These are phyloP conservation scores for Daldinia childiae DNA, from an alignment of 495 filamentous ascomycete genomes.

Conservation along the genomic window DNA sequence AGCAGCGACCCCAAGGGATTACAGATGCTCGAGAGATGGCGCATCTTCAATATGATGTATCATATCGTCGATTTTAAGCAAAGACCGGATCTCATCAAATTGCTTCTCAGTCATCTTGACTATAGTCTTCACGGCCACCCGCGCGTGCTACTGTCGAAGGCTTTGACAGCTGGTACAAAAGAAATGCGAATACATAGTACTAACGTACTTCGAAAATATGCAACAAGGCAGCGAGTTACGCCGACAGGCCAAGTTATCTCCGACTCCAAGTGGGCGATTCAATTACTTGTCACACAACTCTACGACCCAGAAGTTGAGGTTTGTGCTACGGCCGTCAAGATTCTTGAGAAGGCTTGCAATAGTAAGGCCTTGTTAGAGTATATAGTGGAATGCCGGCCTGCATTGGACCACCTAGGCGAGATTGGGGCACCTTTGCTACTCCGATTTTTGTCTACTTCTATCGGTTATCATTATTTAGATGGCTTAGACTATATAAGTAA, in stretches of 20 bases:
- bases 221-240: conserved; percentile 59
- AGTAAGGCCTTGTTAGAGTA: conserved; percentile 87
- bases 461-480: conserved; percentile 97
- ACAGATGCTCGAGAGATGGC: conserved; percentile 93
- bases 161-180: conserved; percentile 89
- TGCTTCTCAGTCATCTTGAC: conserved; percentile 89
- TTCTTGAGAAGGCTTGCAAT: conserved; percentile 97
- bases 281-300: conserved; percentile 92
- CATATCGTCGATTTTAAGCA: conserved; percentile 92
- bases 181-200: conserved; percentile 89
- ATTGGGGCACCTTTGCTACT: conserved; percentile 94
- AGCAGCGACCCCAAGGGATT: conserved; percentile 83
- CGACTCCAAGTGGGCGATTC: conserved; percentile 91
- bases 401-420: conserved; percentile 93
- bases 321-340: conserved; percentile 94
- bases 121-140: conserved; percentile 87
- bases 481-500: conserved; percentile 97
- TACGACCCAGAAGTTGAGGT: conserved; percentile 98
- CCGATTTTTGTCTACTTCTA: conserved; percentile 91
- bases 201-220: conserved; percentile 83
- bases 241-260: conserved; percentile 51
- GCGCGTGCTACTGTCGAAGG: conserved; percentile 90
- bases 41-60: conserved; percentile 99
- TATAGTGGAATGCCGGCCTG: conserved; percentile 95
- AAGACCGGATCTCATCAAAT: conserved; percentile 87